These are phyloP conservation scores for Serendipita indica DNA, from an alignment of 768 basidiomycete species.

Conservation along the genomic window DNA sequence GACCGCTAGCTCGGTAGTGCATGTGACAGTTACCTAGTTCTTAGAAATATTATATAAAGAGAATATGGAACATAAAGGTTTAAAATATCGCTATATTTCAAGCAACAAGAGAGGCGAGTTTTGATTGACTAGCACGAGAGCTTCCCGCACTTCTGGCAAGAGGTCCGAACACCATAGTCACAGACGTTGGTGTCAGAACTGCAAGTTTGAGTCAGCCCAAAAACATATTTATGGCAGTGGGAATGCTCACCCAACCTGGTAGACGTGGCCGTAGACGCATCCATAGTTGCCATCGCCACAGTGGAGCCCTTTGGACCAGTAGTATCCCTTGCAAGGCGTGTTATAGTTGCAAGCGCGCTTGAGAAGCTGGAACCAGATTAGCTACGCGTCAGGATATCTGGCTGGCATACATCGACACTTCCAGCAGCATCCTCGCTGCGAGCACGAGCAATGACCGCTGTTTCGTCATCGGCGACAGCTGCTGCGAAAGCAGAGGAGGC, in stretches of 20 bases:
- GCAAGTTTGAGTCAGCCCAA: no score
- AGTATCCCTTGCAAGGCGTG: not conserved
- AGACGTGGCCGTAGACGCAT: not conserved
- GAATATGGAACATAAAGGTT: no score
- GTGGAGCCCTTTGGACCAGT: not conserved
- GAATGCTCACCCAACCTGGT: not conserved
- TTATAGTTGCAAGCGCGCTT: not conserved
- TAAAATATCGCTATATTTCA: no score
- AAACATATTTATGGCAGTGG: no score
- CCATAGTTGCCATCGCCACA: not conserved
- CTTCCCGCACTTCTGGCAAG: not conserved
- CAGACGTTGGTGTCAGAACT: not conserved
- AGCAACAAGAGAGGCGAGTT: no score
- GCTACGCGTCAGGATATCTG: not conserved
- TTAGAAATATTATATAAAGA: no score
- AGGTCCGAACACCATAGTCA: not conserved
- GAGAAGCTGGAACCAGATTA: not conserved
- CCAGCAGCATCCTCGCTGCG: not conserved
- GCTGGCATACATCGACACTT: not conserved
- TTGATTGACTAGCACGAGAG: not conserved
- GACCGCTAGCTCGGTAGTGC: no score
- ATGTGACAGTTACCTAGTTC: no score
- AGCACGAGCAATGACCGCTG: not conserved
- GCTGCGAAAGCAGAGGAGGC: not conserved
- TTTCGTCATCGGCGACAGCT: not conserved